Evolutionary conservation across 1,284 basidiomycete genomes (phyloP).

Genomic region (Cutaneotrichosporon arboriforme): DNA sequence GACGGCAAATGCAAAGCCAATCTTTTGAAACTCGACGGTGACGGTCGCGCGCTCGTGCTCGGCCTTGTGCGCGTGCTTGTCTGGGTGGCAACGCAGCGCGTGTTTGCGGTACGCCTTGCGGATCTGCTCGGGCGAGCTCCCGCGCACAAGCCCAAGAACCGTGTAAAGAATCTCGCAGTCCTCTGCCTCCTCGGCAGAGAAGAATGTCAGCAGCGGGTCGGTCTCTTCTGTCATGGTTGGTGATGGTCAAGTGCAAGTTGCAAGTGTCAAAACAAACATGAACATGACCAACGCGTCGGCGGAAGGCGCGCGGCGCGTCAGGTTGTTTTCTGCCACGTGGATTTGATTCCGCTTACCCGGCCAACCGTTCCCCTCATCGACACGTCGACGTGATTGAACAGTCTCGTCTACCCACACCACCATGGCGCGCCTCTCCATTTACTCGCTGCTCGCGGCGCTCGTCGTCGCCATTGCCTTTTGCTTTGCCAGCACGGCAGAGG

Average conservation of each 20-base stretch:
- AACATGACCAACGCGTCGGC: conserved; percentile 1
- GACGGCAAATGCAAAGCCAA: conserved; percentile 85
- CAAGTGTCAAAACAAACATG: background rate
- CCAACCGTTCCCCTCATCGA: no score
- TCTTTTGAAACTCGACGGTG: conserved; percentile 72
- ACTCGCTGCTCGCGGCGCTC: conserved; percentile 62
- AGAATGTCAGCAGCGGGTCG: conserved; percentile 71
- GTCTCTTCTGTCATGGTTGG: conserved; percentile 55
- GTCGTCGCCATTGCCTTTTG: conserved; percentile 57
- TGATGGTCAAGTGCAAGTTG: background rate
- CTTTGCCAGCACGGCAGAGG: conserved; percentile 31
- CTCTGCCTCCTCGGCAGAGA: conserved; percentile 58
- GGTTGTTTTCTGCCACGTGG: background rate
- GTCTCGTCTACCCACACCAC: conserved; percentile 7
- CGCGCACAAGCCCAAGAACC: conserved; percentile 57
- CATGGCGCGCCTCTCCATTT: conserved; percentile 56
- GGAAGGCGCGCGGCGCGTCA: background rate
- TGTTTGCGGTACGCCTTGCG: conserved; percentile 77
- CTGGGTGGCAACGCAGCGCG: conserved; percentile 78
- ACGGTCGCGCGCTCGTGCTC: conserved; percentile 60
- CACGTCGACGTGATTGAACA: no score
- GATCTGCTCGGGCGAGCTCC: conserved; percentile 62
- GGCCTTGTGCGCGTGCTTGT: conserved; percentile 67
- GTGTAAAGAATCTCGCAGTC: conserved; percentile 56
- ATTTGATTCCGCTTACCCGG: background rate